Base-by-base conservation (phyloP, 2,329 filamentous ascomycete species). In the Dendrostoma leiphaemia region DNA sequence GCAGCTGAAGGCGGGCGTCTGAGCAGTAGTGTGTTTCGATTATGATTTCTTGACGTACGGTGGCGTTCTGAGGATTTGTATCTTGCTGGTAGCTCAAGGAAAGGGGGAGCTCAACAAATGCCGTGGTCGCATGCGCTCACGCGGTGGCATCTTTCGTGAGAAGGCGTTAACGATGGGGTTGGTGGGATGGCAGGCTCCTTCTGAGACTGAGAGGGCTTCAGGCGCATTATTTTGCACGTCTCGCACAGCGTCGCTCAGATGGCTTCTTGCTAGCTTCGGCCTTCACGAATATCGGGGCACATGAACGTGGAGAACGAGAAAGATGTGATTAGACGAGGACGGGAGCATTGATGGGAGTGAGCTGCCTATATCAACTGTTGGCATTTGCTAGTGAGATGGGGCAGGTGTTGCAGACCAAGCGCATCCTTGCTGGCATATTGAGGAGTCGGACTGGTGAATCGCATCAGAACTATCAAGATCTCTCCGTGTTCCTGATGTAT, bases 1-100 rank as follows among this genome's bases (percentile, higher is more conserved):
- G 56, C 41, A 55, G 48, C 50, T 58, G 24, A 58, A 55, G 44
- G 17, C 38, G 10, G 45, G 31, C 35, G 12, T 51, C 5, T 58
- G 48, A 55, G 31, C 34, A n/a, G 13, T 17, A 4, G 13, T 35
- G 48, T 21, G 24, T 35, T 31, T 51, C 28, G 29, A 26, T 43
- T 29, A 24, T 54, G n/a, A 29, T 46, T 23, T 17, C 17, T 28
- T 40, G 40, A n/a, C 45, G 47, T 38, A 32, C 26, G 41, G 4
- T 10, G 24, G 38, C n/a, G 23, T 9, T 3, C 26, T 15, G 23
- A 26, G 38, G 3, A 15, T 41, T 26, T 41, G 38, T 2, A 2
- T 41, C 38, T 8, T 12, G 23, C n/a, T 12, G 6, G 23, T 9
- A 9, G 3, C 21, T 6, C 9, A 7, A 23, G 38, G 10, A 15